Percentiles rank a stretch among this genome's conserved stretches.
Conservation (phyloP, 1,284 basidiomycete genomes). For the Bondarzewia mesenterica region DNA sequence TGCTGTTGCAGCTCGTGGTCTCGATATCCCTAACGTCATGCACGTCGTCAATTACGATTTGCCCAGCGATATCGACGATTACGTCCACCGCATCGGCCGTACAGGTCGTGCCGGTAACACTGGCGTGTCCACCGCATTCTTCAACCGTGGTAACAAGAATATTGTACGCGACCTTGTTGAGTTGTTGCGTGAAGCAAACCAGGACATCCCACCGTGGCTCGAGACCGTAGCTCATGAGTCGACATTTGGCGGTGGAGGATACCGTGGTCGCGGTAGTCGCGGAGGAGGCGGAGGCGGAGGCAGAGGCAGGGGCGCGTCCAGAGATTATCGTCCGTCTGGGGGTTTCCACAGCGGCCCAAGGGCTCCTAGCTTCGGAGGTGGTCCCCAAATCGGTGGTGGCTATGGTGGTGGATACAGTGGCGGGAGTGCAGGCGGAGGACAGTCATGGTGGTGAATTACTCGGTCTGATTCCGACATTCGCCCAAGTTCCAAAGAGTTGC, state of each 20-base stretch:
- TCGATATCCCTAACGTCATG: conserved; percentile 99
- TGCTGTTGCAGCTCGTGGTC: conserved; percentile 96
- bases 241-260: conserved; percentile 57
- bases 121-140: conserved; percentile 93
- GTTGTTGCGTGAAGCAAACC: conserved; percentile 93
- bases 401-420: conserved; percentile 24
- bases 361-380: conserved; percentile 15
- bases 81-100: conserved; percentile 97
- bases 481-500: background rate
- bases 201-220: conserved; percentile 92
- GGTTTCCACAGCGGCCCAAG: conserved; percentile 19
- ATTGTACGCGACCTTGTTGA: conserved; percentile 91
- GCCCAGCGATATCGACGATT: conserved; percentile 98
- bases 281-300: conserved; percentile 56
- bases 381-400: conserved; percentile 33
- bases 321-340: conserved; percentile 40
- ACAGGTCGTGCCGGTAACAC: conserved; percentile 99
- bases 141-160: conserved; percentile 88
- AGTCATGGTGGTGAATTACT: conserved; percentile 33
- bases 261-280: conserved; percentile 46
- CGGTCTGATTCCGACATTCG: conserved; percentile 6
- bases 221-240: conserved; percentile 82
- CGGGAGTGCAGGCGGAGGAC: conserved; percentile 30
- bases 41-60: conserved; percentile 99
- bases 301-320: conserved; percentile 38